Percentiles rank a stretch among this genome's conserved stretches.
These are phyloP conservation scores for Blastobotrys terrestris DNA, from an alignment of 805 yeast species.

Conservation along the genomic window DNA sequence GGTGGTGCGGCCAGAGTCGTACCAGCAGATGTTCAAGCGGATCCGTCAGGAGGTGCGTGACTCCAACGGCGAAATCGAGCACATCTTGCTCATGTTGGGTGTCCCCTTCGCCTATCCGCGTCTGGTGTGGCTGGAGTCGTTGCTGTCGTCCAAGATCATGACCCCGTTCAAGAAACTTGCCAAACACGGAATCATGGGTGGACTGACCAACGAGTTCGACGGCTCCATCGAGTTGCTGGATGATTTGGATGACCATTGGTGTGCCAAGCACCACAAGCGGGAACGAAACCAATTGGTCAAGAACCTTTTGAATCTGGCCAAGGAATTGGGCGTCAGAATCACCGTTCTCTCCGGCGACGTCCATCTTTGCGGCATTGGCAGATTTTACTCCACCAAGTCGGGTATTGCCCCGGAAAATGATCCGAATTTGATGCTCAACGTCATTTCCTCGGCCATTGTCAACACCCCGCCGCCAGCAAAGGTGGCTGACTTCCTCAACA, in stretches of 20 bases:
- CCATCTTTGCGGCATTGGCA: conserved; percentile 78
- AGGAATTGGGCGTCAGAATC: conserved; percentile 57
- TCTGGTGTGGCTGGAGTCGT: conserved; percentile 79
- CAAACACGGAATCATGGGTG: conserved; percentile 46
- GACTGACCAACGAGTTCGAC: conserved; percentile 85
- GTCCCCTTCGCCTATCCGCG: conserved; percentile 95
- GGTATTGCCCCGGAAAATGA: conserved; percentile 43
- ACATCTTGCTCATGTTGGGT: conserved; percentile 76
- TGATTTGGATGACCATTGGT: conserved; percentile 96
- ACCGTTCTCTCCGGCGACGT: conserved; percentile 92
- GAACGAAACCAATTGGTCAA: conserved; percentile 72
- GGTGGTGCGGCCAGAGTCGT: conserved; percentile 51
- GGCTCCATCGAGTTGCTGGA: conserved; percentile 88
- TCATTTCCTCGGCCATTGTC: conserved; percentile 83
- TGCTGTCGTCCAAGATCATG: conserved; percentile 50
- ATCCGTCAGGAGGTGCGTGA: conserved; percentile 46
- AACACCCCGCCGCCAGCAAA: conserved; percentile 91
- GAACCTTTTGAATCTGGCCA: conserved; percentile 59
- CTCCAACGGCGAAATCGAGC: conserved; percentile 56
- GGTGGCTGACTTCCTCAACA: conserved; percentile 69
- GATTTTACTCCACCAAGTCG: conserved; percentile 52
- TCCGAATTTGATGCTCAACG: conserved; percentile 59
- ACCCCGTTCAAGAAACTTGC: conserved; percentile 56
- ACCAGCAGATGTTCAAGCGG: conserved; percentile 55
- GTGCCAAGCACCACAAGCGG: conserved; percentile 75